A percentile compares a stretch with the other conserved stretches of the same genome.
These are phyloP conservation scores for Neurospora sp. DNA, from an alignment of 495 filamentous ascomycete species.

Conservation along the genomic window DNA sequence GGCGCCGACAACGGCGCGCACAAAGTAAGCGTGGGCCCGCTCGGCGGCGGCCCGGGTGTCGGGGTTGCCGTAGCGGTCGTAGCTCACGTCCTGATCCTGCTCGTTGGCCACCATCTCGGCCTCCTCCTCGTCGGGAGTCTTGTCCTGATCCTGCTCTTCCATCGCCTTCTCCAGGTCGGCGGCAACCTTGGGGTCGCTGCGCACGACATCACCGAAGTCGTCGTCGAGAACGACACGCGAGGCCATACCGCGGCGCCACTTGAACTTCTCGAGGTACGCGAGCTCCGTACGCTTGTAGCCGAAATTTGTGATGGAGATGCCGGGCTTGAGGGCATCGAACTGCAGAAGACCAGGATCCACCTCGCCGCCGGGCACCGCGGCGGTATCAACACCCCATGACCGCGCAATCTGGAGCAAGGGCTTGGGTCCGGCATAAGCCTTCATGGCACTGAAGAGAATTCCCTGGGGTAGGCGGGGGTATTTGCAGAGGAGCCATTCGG, in stretches of 20 bases:
- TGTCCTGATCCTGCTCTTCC: neutral
- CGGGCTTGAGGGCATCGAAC: slow-evolving; percentile 52
- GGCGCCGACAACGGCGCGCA: slow-evolving; percentile 70
- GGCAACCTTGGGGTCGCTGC: neutral
- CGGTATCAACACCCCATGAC: slow-evolving; percentile 86
- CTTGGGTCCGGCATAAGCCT: slow-evolving; percentile 64
- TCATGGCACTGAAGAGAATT: slow-evolving; percentile 73
- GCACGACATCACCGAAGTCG: slow-evolving; percentile 58
- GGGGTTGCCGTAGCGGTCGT: slow-evolving; percentile 19
- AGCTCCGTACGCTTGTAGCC: slow-evolving; percentile 30
- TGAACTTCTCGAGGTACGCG: slow-evolving; percentile 28
- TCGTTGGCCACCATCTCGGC: neutral
- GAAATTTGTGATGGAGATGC: slow-evolving; percentile 34
- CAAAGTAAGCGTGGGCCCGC: slow-evolving; percentile 49
- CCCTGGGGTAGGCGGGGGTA: slow-evolving; percentile 83
- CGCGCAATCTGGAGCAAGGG: slow-evolving; percentile 57
- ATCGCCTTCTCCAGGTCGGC: neutral
- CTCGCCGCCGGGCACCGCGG: slow-evolving; percentile 72
- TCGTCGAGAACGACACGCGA: slow-evolving; percentile 67
- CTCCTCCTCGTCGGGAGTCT: slow-evolving; percentile 1
- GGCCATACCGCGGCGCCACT: slow-evolving; percentile 61
- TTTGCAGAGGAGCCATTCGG: slow-evolving; percentile 74
- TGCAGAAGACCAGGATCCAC: slow-evolving; percentile 93
- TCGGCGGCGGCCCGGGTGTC: slow-evolving; percentile 17
- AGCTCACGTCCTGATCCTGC: neutral